Conservation (phyloP, 352 stramenopile species). For the Globisporangium yorkense region DNA sequence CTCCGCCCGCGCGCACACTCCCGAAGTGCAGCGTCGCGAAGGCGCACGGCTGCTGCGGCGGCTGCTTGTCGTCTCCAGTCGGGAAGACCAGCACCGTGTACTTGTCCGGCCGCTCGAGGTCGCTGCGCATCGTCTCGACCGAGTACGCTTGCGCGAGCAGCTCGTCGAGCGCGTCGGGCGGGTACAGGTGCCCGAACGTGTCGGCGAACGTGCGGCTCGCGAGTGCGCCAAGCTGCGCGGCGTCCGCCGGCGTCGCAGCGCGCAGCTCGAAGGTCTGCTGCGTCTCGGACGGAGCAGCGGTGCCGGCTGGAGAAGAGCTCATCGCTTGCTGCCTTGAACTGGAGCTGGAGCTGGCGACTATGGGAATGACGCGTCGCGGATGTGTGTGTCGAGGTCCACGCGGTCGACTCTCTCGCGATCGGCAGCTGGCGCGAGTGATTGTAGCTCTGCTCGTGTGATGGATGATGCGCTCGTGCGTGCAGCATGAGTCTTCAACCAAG, state of each 20-base stretch:
- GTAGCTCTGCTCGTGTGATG: too few relatives aligned
- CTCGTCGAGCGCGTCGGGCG: conserved; percentile 13
- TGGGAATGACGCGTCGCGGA: neutral
- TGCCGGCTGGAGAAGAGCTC: too few relatives aligned
- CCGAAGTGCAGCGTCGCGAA: neutral
- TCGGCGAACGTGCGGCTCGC: conserved; percentile 24
- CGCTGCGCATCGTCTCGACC: conserved; percentile 12
- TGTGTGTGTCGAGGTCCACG: too few relatives aligned
- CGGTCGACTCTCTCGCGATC: too few relatives aligned
- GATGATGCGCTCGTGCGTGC: too few relatives aligned
- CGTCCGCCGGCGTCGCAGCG: conserved; percentile 14
- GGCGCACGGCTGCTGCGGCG: conserved; percentile 2
- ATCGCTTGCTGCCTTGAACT: too few relatives aligned
- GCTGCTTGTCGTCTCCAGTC: neutral
- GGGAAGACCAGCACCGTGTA: conserved; percentile 27
- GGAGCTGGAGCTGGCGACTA: too few relatives aligned
- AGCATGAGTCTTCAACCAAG: too few relatives aligned
- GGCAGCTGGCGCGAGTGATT: too few relatives aligned
- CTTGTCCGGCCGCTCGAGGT: conserved; percentile 16
- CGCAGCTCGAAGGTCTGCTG: conserved; percentile 10
- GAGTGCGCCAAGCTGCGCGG: conserved; percentile 13
- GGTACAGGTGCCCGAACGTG: conserved; percentile 25
- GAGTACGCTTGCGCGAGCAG: conserved; percentile 16
- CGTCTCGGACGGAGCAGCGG: neutral
- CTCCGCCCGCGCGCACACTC: neutral